Evolutionary conservation across 176 grass and related monocot genomes (phyloP).

Genomic region (Triticum dicoccoides): DNA sequence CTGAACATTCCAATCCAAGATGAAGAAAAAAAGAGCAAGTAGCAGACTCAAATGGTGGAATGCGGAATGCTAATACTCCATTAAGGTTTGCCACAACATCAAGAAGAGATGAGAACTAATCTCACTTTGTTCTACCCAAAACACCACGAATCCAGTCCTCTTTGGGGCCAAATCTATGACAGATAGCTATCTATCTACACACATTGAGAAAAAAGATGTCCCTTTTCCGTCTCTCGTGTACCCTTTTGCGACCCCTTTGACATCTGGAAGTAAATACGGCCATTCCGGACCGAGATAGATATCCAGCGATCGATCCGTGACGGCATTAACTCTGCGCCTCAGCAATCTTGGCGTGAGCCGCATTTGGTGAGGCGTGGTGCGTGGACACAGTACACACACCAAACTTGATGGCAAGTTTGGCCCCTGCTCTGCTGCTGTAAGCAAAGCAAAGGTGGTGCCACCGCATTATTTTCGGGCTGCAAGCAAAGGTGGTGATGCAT

Average conservation of each 20-base stretch:
- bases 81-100: not conserved
- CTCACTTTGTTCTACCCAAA: not conserved
- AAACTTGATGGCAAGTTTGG: slow-evolving; percentile 40
- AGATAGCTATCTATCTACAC: not conserved
- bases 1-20: not conserved
- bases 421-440: slow-evolving; percentile 23
- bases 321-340: not conserved
- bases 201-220: not conserved
- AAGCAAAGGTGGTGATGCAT: slow-evolving; percentile 45
- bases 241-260: not conserved
- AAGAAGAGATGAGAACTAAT: not conserved
- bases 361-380: slow-evolving; percentile 30
- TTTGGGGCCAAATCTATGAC: not conserved
- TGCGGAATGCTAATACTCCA: not conserved
- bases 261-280: not conserved
- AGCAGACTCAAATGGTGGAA: not conserved
- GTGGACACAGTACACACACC: slow-evolving; percentile 29
- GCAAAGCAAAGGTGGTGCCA: not conserved
- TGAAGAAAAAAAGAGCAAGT: not conserved
- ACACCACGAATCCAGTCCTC: not conserved
- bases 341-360: slow-evolving; percentile 47
- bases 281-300: not conserved
- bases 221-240: not conserved
- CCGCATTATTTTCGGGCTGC: not conserved
- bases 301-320: slow-evolving; percentile 3